Evolutionary conservation across 176 grass and related monocot genomes (phyloP).

Genomic region (Olyra latifolia): DNA sequence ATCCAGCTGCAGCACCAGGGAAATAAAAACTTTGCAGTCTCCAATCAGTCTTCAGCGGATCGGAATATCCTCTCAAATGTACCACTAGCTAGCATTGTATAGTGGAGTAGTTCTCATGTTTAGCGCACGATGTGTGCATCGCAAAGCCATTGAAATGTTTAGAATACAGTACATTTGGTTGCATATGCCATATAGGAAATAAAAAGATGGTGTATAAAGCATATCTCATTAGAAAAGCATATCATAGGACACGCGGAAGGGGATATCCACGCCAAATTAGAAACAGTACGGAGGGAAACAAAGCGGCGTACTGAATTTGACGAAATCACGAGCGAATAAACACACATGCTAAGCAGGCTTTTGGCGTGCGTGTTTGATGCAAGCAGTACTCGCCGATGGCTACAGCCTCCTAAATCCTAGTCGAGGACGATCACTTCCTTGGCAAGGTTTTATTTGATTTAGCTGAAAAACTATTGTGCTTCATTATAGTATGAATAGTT

Average conservation of each 20-base stretch:
- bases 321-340: background rate
- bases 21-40: background rate
- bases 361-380: too few species aligned
- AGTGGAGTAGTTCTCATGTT: background rate
- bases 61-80: background rate
- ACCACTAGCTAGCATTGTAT: background rate
- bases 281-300: background rate
- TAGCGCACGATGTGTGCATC: background rate
- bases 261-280: background rate
- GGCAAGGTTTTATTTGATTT: too few species aligned
- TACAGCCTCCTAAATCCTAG: too few species aligned
- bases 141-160: background rate
- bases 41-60: background rate
- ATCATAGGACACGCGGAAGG: background rate
- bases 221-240: background rate
- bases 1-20: background rate
- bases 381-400: too few species aligned
- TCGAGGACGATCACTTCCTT: too few species aligned
- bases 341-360: background rate
- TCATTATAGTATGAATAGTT: too few species aligned
- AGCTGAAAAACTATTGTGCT: too few species aligned
- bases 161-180: background rate
- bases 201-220: background rate
- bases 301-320: background rate
- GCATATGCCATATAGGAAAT: background rate